Evolutionary conservation across 129 eudicot species (phyloP).

Genomic region (Ambrosia artemisiifolia): DNA sequence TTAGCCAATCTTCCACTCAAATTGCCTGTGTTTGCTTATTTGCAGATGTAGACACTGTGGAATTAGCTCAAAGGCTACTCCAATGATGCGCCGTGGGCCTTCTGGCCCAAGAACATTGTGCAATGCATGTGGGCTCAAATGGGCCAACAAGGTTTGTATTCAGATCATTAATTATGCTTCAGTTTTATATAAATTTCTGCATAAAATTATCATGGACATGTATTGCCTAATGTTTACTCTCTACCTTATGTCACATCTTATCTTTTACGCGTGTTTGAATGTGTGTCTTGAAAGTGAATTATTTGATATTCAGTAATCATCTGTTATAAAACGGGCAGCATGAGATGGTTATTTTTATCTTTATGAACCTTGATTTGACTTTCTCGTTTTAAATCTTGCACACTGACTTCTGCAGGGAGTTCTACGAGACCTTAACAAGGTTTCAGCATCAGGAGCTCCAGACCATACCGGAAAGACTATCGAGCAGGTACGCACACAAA

Average conservation of each 20-base stretch:
- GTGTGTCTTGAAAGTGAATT: background rate
- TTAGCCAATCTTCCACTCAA: background rate
- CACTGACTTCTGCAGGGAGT: conserved; percentile 48
- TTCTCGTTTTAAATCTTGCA: too few relatives aligned
- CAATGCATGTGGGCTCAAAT: conserved; percentile 96
- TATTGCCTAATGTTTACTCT: too few relatives aligned
- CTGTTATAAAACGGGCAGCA: background rate
- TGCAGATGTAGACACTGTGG: conserved; percentile 89
- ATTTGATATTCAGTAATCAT: background rate
- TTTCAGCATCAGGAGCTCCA: conserved; percentile 41
- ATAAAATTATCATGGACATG: background rate
- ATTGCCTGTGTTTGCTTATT: conserved; percentile 20
- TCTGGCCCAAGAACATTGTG: conserved; percentile 95
- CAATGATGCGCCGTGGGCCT: conserved; percentile 99
- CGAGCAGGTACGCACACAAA: conserved; percentile 39
- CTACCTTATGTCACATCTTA: background rate
- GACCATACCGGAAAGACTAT: conserved; percentile 47
- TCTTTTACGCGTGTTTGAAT: conserved; percentile 2
- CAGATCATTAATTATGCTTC: background rate
- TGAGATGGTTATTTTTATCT: background rate
- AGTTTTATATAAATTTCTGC: background rate
- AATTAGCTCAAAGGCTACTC: conserved; percentile 87
- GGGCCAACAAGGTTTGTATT: conserved; percentile 85
- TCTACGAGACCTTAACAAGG: conserved; percentile 76
- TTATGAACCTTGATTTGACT: background rate